Percentiles rank a stretch among this genome's conserved stretches.
These are phyloP conservation scores for Plantago coronopus DNA, from an alignment of 305 asterid species.

Conservation along the genomic window DNA sequence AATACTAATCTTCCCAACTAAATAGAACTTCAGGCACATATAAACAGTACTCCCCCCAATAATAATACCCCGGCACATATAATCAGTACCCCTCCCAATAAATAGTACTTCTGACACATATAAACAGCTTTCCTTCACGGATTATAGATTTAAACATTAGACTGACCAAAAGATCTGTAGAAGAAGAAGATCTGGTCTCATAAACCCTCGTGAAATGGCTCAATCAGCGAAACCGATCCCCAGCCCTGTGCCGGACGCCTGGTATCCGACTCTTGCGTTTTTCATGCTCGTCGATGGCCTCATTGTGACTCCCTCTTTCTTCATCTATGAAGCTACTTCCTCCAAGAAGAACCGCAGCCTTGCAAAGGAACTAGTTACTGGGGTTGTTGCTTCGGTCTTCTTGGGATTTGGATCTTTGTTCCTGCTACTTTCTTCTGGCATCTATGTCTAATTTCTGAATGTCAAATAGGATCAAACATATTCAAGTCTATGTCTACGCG, in stretches of 20 bases:
- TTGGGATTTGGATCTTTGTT: constrained; percentile 94
- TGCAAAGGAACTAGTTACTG: constrained; percentile 77
- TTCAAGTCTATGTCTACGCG: constrained; percentile 63
- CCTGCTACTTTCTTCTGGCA: constrained; percentile 85
- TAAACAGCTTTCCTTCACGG: not conserved
- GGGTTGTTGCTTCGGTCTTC: constrained; percentile 89
- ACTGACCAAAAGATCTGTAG: not conserved
- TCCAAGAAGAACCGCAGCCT: constrained; percentile 81
- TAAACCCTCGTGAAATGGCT: constrained; percentile 14
- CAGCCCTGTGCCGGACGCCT: constrained; percentile 51
- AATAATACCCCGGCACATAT: too few relatives aligned
- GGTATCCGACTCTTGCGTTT: constrained; percentile 55
- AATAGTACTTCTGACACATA: not conserved
- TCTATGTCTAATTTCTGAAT: constrained; percentile 61
- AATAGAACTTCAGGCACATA: too few relatives aligned
- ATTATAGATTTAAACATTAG: too few relatives aligned
- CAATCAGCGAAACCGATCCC: constrained; percentile 52
- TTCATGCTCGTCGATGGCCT: constrained; percentile 55
- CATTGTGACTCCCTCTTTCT: constrained; percentile 48
- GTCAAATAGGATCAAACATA: constrained; percentile 13
- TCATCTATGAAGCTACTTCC: constrained; percentile 86
- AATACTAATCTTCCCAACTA: too few relatives aligned
- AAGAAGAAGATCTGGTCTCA: constrained; percentile 6
- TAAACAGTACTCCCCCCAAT: too few relatives aligned
- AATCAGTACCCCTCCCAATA: too few relatives aligned